Percentiles rank a stretch among this genome's conserved stretches.
Evolutionary conservation across 179 eudicot species (phyloP).

Genomic region (Vitellaria paradoxa): DNA sequence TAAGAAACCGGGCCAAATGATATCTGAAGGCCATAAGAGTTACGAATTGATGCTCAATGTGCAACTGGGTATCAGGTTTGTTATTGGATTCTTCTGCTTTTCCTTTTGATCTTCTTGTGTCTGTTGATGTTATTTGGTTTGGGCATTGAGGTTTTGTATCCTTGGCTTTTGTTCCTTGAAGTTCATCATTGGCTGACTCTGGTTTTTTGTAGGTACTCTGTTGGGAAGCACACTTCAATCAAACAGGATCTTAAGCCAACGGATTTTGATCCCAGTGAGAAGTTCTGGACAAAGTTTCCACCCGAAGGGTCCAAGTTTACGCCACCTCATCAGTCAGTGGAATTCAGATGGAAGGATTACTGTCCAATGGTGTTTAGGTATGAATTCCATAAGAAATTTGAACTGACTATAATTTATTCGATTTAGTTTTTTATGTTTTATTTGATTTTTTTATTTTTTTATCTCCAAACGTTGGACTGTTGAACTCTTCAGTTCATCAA

Average conservation of each 20-base stretch:
- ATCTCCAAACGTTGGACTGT: neutral
- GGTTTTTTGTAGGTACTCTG: conserved; percentile 51
- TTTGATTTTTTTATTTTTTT: too few relatives aligned
- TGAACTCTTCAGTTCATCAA: neutral
- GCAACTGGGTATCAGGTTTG: conserved; percentile 77
- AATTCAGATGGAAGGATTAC: conserved; percentile 83
- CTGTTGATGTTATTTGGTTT: too few relatives aligned
- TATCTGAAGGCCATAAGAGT: conserved; percentile 78
- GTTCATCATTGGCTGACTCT: neutral
- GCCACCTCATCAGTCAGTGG: conserved; percentile 68
- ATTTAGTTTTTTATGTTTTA: neutral
- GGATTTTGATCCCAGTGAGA: conserved; percentile 81
- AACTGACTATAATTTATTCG: neutral
- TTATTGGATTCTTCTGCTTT: neutral
- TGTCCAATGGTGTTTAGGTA: conserved; percentile 67
- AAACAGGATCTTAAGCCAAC: conserved; percentile 46
- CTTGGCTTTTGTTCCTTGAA: neutral
- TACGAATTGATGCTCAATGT: conserved; percentile 88
- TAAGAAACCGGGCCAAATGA: conserved; percentile 69
- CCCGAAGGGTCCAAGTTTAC: conserved; percentile 71
- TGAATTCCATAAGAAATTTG: neutral
- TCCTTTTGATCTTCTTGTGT: neutral
- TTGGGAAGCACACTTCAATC: conserved; percentile 63
- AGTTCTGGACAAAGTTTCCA: conserved; percentile 81
- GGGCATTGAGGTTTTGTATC: neutral